Evolutionary conservation across 2,329 filamentous ascomycete genomes (phyloP).

Genomic region (Sporothrix euskadiensis): DNA sequence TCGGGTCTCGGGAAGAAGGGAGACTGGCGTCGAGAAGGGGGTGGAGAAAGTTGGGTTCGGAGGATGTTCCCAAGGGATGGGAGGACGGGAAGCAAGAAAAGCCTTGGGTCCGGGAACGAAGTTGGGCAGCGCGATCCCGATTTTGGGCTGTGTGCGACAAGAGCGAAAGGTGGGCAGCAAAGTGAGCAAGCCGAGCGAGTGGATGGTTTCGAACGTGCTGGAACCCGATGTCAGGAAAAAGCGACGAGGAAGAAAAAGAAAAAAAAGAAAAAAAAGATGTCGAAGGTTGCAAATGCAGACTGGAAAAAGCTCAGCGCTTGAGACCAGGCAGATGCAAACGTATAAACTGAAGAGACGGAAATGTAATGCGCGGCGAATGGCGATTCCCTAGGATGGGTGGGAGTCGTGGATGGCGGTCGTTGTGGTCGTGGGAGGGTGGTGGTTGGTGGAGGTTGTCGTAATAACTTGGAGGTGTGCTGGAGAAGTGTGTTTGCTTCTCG

Average conservation of each 20-base stretch:
- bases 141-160: slow-evolving; percentile 1
- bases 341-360: background rate
- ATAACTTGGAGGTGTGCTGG: background rate
- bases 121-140: slow-evolving; percentile 15
- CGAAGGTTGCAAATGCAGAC: background rate
- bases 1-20: background rate
- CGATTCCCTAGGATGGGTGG: background rate
- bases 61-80: slow-evolving; percentile 6
- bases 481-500: background rate
- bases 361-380: background rate
- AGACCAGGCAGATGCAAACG: background rate
- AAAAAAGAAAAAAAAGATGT: background rate
- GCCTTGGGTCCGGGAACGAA: background rate
- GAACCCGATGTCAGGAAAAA: background rate
- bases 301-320: background rate
- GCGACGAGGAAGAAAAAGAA: background rate
- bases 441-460: background rate
- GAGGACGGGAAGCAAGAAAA: background rate
- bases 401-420: background rate
- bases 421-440: background rate
- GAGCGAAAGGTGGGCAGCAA: background rate
- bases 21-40: background rate
- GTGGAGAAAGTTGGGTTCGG: background rate
- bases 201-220: background rate
- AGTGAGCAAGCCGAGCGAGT: background rate